Percentiles rank a stretch among this genome's conserved stretches.
Evolutionary conservation across 2,329 filamentous ascomycete genomes (phyloP).

Genomic region (Simplicillium aogashimaense): DNA sequence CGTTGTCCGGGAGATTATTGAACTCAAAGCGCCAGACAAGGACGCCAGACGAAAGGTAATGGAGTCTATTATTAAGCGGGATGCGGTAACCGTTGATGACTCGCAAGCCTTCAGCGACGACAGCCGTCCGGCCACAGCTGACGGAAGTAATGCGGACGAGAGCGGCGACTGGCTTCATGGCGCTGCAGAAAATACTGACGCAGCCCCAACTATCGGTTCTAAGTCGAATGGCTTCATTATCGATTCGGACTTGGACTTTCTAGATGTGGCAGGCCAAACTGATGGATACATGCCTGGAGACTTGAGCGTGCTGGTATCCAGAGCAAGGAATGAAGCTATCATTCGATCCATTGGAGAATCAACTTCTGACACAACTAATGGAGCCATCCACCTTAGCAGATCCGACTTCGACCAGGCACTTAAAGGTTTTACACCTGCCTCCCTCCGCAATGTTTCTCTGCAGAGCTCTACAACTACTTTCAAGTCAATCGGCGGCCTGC

Average conservation of each 20-base stretch:
- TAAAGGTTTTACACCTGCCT: slow-evolving; percentile 89
- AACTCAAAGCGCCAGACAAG: slow-evolving; percentile 85
- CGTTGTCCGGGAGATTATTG: slow-evolving; percentile 83
- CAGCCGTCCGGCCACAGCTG: slow-evolving; percentile 47
- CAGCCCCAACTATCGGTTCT: slow-evolving; percentile 17
- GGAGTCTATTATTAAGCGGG: slow-evolving; percentile 61
- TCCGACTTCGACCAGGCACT: slow-evolving; percentile 77
- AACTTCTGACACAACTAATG: slow-evolving; percentile 32
- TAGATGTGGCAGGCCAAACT: slow-evolving; percentile 86
- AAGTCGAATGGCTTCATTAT: slow-evolving; percentile 57
- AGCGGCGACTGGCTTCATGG: slow-evolving; percentile 69
- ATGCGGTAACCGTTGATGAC: slow-evolving; percentile 30
- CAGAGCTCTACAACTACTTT: slow-evolving; percentile 92
- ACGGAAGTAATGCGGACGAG: slow-evolving; percentile 44
- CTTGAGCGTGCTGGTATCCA: slow-evolving; percentile 71
- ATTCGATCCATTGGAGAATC: slow-evolving; percentile 65
- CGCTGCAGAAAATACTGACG: slow-evolving; percentile 42
- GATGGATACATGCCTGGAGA: slow-evolving; percentile 99
- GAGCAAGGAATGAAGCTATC: slow-evolving; percentile 84
- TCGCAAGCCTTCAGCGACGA: slow-evolving; percentile 26
- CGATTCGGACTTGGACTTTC: slow-evolving; percentile 71
- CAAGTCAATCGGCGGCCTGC: slow-evolving; percentile 80
- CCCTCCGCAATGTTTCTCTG: slow-evolving; percentile 84
- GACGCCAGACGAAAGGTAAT: slow-evolving; percentile 76
- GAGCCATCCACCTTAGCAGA: slow-evolving; percentile 53